These are phyloP conservation scores for Phytophthora cactorum DNA, from an alignment of 352 stramenopile genomes.

Conservation along the genomic window DNA sequence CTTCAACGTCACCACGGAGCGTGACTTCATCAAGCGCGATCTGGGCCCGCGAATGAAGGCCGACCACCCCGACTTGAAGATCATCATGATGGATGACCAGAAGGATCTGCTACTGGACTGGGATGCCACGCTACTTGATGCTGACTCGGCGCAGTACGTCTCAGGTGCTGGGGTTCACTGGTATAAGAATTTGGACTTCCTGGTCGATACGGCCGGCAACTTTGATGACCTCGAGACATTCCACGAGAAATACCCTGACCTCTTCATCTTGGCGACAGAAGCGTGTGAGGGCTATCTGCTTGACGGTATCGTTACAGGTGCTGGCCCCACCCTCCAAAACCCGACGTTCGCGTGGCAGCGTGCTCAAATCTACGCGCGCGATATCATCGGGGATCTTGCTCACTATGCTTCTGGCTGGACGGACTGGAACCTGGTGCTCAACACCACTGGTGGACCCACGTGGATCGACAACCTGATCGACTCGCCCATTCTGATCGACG, in stretches of 20 bases:
- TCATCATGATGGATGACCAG: conserved; percentile 84
- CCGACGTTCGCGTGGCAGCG: conserved; percentile 61
- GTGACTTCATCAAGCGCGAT: conserved; percentile 71
- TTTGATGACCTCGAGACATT: conserved; percentile 59
- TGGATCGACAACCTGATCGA: conserved; percentile 77
- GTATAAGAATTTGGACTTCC: conserved; percentile 78
- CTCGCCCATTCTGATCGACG: conserved; percentile 73
- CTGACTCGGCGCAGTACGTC: conserved; percentile 72
- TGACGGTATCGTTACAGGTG: conserved; percentile 51
- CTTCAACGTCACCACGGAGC: conserved; percentile 38
- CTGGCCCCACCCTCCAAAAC: conserved; percentile 53
- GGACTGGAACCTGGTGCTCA: conserved; percentile 91
- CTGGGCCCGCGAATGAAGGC: conserved; percentile 64
- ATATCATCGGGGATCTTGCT: conserved; percentile 89
- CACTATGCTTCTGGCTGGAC: conserved; percentile 84
- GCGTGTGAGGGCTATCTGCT: conserved; percentile 75
- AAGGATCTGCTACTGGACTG: conserved; percentile 59
- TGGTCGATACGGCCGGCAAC: conserved; percentile 47
- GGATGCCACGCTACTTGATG: conserved; percentile 49
- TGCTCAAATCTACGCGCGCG: conserved; percentile 79
- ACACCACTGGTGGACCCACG: conserved; percentile 73
- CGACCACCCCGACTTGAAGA: conserved; percentile 72
- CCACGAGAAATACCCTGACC: conserved; percentile 60
- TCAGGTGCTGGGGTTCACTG: conserved; percentile 89
- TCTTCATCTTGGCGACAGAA: conserved; percentile 88